Percentiles rank a stretch among this genome's conserved stretches.
Evolutionary conservation across 495 filamentous ascomycete genomes (phyloP).

Genomic region (Penicillium subrubescens): DNA sequence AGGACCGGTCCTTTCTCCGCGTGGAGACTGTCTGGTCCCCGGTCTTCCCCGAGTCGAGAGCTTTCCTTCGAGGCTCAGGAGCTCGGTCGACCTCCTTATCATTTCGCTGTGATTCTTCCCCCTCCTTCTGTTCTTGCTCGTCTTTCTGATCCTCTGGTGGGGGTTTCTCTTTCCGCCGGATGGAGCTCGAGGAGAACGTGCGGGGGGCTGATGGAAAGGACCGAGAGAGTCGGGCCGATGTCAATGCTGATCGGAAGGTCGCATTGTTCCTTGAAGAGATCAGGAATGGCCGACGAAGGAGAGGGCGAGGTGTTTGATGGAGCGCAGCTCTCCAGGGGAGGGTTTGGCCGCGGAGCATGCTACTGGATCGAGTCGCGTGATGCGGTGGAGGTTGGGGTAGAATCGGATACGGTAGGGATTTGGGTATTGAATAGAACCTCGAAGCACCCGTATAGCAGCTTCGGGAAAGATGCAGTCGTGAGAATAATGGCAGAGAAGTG

Average conservation of each 20-base stretch:
- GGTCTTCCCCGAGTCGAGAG: constrained; percentile 38
- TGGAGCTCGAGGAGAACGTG: constrained; percentile 46
- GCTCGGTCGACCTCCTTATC: constrained; percentile 37
- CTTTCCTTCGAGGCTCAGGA: constrained; percentile 38
- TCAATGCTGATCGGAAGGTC: constrained; percentile 35
- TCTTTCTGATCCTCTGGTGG: constrained; percentile 42
- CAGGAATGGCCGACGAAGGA: constrained; percentile 36
- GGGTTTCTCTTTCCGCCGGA: constrained; percentile 46
- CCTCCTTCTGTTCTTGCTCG: constrained; percentile 36
- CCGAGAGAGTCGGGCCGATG: constrained; percentile 29
- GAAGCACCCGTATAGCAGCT: constrained; percentile 22
- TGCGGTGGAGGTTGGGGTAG: constrained; percentile 1
- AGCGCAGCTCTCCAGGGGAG: constrained; percentile 59
- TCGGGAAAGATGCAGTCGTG: constrained; percentile 1
- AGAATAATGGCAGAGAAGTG: constrained; percentile 15
- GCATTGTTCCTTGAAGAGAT: constrained; percentile 44
- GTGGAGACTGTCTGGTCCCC: constrained; percentile 31
- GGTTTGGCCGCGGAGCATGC: constrained; percentile 58
- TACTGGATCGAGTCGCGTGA: constrained; percentile 29
- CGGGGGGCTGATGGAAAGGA: constrained; percentile 37
- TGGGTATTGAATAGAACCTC: constrained; percentile 9
- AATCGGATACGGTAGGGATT: constrained; percentile 8
- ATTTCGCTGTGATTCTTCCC: constrained; percentile 32
- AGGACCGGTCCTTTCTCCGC: constrained; percentile 43
- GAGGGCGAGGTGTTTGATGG: constrained; percentile 46